phyloP scores from a whole-genome alignment of 31 red algal species.

The Odonthalia washingtoniensis region DNA sequence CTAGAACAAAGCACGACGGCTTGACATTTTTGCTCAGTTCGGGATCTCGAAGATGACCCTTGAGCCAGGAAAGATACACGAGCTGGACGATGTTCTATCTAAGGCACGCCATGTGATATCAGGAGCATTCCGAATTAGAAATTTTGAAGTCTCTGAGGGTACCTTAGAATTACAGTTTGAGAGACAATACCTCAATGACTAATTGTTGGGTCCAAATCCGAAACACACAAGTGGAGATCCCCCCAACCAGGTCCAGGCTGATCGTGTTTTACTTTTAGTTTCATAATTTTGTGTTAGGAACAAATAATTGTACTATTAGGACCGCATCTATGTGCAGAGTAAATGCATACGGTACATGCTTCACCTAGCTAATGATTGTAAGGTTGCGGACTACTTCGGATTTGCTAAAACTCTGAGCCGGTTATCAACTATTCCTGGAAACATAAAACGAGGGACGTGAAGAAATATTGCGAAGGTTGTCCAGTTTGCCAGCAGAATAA shows the following conservation, averaged over 20 bases:
- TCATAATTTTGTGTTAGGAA: not conserved
- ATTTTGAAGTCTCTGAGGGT: not conserved
- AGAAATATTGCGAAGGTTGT: conserved; percentile 14
- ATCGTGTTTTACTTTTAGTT: not conserved
- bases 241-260: not conserved
- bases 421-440: conserved; percentile 28
- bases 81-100: conserved; percentile 34
- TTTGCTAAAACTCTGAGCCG: conserved; percentile 22
- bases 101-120: not conserved
- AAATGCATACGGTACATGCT: not conserved
- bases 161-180: not conserved
- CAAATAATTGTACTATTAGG: not conserved
- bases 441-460: conserved; percentile 27
- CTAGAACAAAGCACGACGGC: conserved; percentile 9
- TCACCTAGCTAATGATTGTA: conserved; percentile 4
- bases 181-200: not conserved
- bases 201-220: not conserved
- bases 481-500: conserved; percentile 33
- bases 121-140: not conserved
- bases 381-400: conserved; percentile 29
- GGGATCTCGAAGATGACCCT: conserved; percentile 6
- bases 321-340: conserved; percentile 8
- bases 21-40: conserved; percentile 19
- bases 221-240: not conserved
- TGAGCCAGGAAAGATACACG: conserved; percentile 13